Conservation (phyloP, 2,329 filamentous ascomycete genomes). For the Proliferodiscus dingleyae region DNA sequence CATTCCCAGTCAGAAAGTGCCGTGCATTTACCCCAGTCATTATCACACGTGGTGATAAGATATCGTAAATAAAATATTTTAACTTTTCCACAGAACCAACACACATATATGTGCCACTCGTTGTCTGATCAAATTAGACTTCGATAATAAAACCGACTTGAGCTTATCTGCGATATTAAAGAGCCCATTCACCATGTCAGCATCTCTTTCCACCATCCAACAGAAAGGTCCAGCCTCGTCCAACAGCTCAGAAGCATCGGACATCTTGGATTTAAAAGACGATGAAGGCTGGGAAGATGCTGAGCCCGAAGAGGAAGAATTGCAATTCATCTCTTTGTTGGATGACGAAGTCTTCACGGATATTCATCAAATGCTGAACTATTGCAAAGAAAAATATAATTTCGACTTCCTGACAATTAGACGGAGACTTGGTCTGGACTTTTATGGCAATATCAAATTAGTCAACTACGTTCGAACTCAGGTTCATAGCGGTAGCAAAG, state of each 20-base stretch:
- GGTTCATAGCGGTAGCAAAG: conserved; percentile 39
- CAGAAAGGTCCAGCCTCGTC: conserved; percentile 28
- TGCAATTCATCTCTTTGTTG: conserved; percentile 63
- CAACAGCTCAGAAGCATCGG: conserved; percentile 36
- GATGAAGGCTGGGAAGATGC: conserved; percentile 54
- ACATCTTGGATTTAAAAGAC: conserved; percentile 36
- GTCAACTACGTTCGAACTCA: conserved; percentile 61
- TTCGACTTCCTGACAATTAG: conserved; percentile 64
- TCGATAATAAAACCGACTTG: not conserved
- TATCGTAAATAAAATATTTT: too few species aligned
- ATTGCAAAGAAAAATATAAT: conserved; percentile 60
- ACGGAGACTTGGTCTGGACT: conserved; percentile 58
- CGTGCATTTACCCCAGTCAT: too few species aligned
- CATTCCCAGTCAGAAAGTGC: too few species aligned
- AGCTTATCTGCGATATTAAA: conserved; percentile 1
- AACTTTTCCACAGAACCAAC: too few species aligned
- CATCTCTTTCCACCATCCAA: conserved; percentile 8
- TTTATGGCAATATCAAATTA: conserved; percentile 67
- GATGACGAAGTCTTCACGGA: conserved; percentile 62
- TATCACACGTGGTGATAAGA: too few species aligned
- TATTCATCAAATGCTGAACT: conserved; percentile 58
- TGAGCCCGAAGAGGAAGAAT: conserved; percentile 58
- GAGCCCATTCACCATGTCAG: conserved; percentile 16
- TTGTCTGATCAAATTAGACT: not conserved
- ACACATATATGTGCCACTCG: not conserved